Evolutionary conservation across 768 basidiomycete genomes (phyloP), one percentile per base, ranked within the genome.

Genomic region (Collybiopsis confluens): DNA sequence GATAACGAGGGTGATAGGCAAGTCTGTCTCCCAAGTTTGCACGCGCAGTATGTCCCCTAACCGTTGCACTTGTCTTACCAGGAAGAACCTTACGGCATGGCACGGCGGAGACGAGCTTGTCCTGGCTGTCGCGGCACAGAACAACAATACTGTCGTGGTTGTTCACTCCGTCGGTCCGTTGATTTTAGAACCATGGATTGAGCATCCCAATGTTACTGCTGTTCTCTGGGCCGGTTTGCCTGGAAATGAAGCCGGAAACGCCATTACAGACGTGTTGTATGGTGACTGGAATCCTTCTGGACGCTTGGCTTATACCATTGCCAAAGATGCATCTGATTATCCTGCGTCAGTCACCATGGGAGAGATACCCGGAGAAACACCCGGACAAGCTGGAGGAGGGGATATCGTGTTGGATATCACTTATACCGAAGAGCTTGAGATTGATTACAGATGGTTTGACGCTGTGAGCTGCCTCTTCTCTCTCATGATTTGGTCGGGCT

Each of bases 371-470:
- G 56, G 38, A n/a, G 41, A 43, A 7, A 23, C 23, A 15, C 26
- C 37, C 8, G 47, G 47, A 48, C 47, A 48, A 33, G 47, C 33
- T 20, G 45, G 45, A 28, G 54, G 46, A 1, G 45, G 44, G 15
- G 42, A 62, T 9, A 67, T 72, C 20, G 70, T 81, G n/a, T 57
- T 83, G 35, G 65, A 70, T 26, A 79, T 87, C 54, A 74, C 78
- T 4, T 87, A 87, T 59, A 76, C 71, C 1, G 85, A 86, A 61
- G 78, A 77, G 2, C 72, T 90, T 48, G 66, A 79, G 48, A 85
- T 91, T 56, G 89, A 90, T 63, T 90, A 91, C 60, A 76, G 85
- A 10, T 76, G 80, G 67, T 88, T 88, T 57, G 86, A 88, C 52
- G 76, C 83, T 52, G 77, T 84, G 54, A 69, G 82, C 66, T 61